phyloP scores from a whole-genome alignment of 2,329 filamentous ascomycete genomes.

The Aspergillus ochraceus region DNA sequence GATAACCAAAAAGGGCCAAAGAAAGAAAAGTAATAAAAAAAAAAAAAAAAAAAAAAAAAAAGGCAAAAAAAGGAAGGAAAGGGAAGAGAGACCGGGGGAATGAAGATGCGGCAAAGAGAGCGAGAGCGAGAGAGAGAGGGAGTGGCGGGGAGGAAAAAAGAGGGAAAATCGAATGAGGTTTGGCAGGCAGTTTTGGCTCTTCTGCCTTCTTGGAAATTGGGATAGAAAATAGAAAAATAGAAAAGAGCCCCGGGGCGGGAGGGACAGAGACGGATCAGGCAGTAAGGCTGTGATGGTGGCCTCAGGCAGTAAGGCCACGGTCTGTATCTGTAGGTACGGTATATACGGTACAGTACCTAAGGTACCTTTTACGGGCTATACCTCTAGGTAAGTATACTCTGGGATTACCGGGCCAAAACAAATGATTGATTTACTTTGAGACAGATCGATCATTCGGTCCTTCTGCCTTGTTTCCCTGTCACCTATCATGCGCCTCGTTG shows the following conservation, averaged over 20 bases:
- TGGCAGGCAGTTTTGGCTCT: slow-evolving; percentile 22
- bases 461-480: too few relatives aligned
- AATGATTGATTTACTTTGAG: slow-evolving; percentile 13
- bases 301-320: slow-evolving; percentile 11
- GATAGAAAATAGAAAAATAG: slow-evolving; percentile 11
- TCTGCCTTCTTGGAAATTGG: not conserved
- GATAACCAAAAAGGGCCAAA: slow-evolving; percentile 9
- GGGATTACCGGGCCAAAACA: too few relatives aligned
- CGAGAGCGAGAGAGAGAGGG: slow-evolving; percentile 12
- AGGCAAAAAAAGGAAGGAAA: slow-evolving; percentile 5
- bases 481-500: too few relatives aligned
- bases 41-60: slow-evolving; percentile 11
- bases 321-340: not conserved
- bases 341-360: not conserved
- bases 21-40: slow-evolving; percentile 3
- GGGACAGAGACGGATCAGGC: slow-evolving; percentile 4
- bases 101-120: slow-evolving; percentile 13
- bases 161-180: slow-evolving; percentile 19
- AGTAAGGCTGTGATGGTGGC: slow-evolving; percentile 13
- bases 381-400: too few relatives aligned
- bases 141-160: slow-evolving; percentile 12
- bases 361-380: too few relatives aligned
- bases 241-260: not conserved
- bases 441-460: not conserved
- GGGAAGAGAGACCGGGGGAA: slow-evolving; percentile 7